Evolutionary conservation across 2,329 filamentous ascomycete species (phyloP), one percentile per base, ranked within the genome.

Genomic region (Aspergillus sp.): DNA sequence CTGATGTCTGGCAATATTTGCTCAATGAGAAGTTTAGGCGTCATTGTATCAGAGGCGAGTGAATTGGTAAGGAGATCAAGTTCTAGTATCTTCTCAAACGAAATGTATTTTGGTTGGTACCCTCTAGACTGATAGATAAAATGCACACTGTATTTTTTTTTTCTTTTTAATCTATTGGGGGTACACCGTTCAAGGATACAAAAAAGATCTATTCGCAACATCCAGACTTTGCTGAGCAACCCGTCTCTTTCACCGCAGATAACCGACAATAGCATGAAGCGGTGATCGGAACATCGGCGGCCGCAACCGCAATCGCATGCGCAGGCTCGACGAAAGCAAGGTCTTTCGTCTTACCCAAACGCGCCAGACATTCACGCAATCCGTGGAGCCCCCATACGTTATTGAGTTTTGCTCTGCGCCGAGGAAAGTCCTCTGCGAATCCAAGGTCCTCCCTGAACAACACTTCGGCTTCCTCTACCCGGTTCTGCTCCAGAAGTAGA

Each of bases 311-410:
- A 31, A 31, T 31, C 29, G 29, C 29, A 31, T 31, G 20, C 42
- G 20, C 42, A 7, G 20, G 52, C 31, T 6, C 61, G 32, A 61
- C 84, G 88, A 66, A 83, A 87, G 65, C 86, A 88, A 2, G 84
- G 86, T 7, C 82, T 77, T 24, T 70, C 76, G 6, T 89, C 79
- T 0, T 77, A 73, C 83, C 85, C n/a, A 87, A 68, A 57, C 77
- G 82, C 4, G 79, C 60, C 50, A 91, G 69, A 68, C 89, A 90
- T 73, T 92, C 89, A 61, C 90, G 82, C 62, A 86, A 88, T 0
- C 89, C 90, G 65, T 90, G 87, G 57, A 92, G 72, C 2, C 87
- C 83, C 90, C 90, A 92, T 0, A 92, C 85, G 62, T 92, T 92
- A 54, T 87, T 87, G 2, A 84, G 87, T 71, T 91, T 89, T 60